phyloP scores from a whole-genome alignment of 345 rosid genomes.

The Clausena lansium region DNA sequence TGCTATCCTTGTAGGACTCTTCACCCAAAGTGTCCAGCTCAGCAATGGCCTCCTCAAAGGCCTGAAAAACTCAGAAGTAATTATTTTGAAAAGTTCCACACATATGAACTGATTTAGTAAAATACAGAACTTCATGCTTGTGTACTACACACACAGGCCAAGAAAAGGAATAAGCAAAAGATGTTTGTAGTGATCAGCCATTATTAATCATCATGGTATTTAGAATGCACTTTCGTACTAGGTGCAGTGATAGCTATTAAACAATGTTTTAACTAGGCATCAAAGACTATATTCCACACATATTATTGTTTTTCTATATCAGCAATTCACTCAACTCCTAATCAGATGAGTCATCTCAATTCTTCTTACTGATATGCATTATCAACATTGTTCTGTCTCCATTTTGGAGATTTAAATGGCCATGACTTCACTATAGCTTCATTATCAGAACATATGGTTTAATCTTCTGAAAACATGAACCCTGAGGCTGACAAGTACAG shows the following conservation, averaged over 20 bases:
- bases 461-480: background rate
- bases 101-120: background rate
- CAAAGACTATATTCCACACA: background rate
- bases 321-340: background rate
- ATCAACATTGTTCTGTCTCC: background rate
- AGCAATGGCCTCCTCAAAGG: slow-evolving; percentile 72
- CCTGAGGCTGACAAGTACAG: background rate
- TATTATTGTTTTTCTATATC: background rate
- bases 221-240: background rate
- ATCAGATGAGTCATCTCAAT: background rate
- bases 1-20: slow-evolving; percentile 65
- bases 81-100: background rate
- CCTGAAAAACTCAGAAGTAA: slow-evolving; percentile 30
- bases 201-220: background rate
- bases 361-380: background rate
- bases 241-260: background rate
- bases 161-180: background rate
- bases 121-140: background rate
- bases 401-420: background rate
- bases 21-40: slow-evolving; percentile 65
- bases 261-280: background rate
- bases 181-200: background rate
- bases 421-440: no score
- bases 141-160: background rate
- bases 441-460: background rate